Evolutionary conservation across 2,329 filamentous ascomycete genomes (phyloP).

Genomic region (Zasmidium angulare): DNA sequence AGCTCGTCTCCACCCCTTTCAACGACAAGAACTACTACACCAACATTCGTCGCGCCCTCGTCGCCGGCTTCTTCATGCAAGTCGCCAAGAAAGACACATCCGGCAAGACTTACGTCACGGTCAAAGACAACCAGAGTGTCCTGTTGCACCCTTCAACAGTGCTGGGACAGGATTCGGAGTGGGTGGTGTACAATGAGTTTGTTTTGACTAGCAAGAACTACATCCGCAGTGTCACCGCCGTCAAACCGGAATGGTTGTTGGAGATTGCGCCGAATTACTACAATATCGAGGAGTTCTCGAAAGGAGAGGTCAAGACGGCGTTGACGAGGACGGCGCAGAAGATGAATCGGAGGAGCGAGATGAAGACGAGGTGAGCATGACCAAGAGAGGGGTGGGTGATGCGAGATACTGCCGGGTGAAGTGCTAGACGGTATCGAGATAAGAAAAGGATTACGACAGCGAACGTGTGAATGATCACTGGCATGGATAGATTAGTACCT

Average conservation of each 20-base stretch:
- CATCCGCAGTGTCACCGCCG: conserved; percentile 86
- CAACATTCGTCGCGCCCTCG: conserved; percentile 90
- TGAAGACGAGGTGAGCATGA: neutral
- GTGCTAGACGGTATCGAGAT: no score
- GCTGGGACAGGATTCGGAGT: conserved; percentile 83
- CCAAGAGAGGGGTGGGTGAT: no score
- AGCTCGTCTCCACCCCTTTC: conserved; percentile 84
- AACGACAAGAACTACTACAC: conserved; percentile 97
- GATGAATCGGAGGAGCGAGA: conserved; percentile 15
- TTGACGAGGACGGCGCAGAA: conserved; percentile 41
- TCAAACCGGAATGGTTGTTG: conserved; percentile 91
- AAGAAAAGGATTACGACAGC: no score
- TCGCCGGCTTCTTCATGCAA: conserved; percentile 99
- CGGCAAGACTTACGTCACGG: conserved; percentile 88
- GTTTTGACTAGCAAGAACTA: conserved; percentile 98
- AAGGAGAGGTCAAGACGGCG: conserved; percentile 78
- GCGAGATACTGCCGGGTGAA: no score
- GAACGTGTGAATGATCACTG: no score
- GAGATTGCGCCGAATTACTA: conserved; percentile 95
- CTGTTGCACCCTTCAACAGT: conserved; percentile 92
- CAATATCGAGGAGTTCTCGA: conserved; percentile 75
- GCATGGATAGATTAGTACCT: no score
- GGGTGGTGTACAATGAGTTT: conserved; percentile 98
- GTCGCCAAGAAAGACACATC: conserved; percentile 89
- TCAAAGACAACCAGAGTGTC: conserved; percentile 95